These are phyloP conservation scores for Erigeron canadensis DNA, from an alignment of 129 eudicot genomes.

Conservation along the genomic window DNA sequence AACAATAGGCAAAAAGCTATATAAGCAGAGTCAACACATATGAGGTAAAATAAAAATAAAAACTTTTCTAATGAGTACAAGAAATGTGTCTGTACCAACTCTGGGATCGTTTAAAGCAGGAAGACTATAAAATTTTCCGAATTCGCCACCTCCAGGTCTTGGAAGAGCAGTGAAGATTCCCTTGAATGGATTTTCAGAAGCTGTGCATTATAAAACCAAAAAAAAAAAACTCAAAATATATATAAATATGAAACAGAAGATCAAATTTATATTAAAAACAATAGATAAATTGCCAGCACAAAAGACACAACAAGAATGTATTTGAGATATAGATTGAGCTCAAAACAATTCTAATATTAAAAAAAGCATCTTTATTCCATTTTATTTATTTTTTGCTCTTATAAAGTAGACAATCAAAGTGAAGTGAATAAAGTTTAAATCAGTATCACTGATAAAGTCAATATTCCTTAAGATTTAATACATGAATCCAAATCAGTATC, in stretches of 20 bases:
- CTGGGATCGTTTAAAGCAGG: slow-evolving; percentile 97
- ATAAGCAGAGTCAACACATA: background rate
- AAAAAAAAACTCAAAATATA: background rate
- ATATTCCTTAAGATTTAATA: slow-evolving; percentile 5
- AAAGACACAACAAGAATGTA: background rate
- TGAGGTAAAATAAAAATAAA: background rate
- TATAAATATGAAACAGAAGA: background rate
- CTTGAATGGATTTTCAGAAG: slow-evolving; percentile 82
- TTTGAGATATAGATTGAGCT: slow-evolving; percentile 1
- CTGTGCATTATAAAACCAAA: slow-evolving; percentile 54
- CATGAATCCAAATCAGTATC: background rate
- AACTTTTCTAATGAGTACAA: background rate
- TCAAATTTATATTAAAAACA: background rate
- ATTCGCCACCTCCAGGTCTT: slow-evolving; percentile 95
- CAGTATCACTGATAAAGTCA: slow-evolving; percentile 15
- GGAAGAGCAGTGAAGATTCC: slow-evolving; percentile 85
- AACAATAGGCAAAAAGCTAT: slow-evolving; percentile 1
- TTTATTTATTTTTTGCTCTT: too few species aligned
- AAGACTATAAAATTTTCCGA: slow-evolving; percentile 94
- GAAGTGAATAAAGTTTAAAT: background rate
- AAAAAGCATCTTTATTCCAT: background rate
- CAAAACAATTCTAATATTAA: slow-evolving; percentile 9
- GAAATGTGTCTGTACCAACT: slow-evolving; percentile 52
- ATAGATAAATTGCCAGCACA: background rate
- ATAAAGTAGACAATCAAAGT: too few species aligned